Evolutionary conservation across 139 green algal species (phyloP).

Genomic region (Desmodesmus armatus): DNA sequence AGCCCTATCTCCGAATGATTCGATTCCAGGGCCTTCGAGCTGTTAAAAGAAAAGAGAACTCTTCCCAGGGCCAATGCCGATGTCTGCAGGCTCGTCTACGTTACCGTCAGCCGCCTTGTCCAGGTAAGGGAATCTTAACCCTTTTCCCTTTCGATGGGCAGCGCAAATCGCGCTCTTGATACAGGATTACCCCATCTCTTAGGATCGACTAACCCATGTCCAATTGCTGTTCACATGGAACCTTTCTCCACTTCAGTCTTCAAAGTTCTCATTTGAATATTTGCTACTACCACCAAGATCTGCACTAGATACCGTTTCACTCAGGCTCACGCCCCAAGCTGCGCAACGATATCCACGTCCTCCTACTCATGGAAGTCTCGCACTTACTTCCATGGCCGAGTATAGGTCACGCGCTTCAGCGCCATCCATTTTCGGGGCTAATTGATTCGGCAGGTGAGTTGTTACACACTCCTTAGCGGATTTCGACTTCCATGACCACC

Average conservation of each 20-base stretch:
- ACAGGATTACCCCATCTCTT: conserved; percentile 92
- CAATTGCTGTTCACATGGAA: conserved; percentile 97
- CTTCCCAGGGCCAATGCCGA: conserved; percentile 86
- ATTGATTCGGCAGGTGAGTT: conserved; percentile 98
- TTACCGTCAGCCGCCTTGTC: conserved; percentile 88
- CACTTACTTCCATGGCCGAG: conserved; percentile 87
- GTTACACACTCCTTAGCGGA: conserved; percentile 98
- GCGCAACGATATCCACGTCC: conserved; percentile 85
- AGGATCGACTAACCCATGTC: conserved; percentile 96
- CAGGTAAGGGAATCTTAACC: conserved; percentile 96
- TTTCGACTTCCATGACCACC: conserved; percentile 98
- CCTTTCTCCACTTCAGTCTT: conserved; percentile 94
- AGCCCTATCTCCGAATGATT: conserved; percentile 91
- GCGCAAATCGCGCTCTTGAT: conserved; percentile 83
- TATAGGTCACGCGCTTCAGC: conserved; percentile 93
- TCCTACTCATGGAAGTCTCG: conserved; percentile 93
- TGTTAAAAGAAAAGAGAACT: conserved; percentile 98
- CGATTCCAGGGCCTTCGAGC: conserved; percentile 88
- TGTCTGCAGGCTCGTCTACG: conserved; percentile 87
- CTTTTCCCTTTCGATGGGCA: conserved; percentile 92
- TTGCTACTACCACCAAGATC: conserved; percentile 97
- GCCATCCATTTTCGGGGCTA: conserved; percentile 98
- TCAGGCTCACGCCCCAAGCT: conserved; percentile 87
- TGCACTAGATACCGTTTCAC: conserved; percentile 90
- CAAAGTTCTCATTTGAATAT: conserved; percentile 96